A percentile compares a stretch with the other conserved stretches of the same genome.
phyloP scores from a whole-genome alignment of 2,329 filamentous ascomycete species.

The Gnomoniopsis sp. region DNA sequence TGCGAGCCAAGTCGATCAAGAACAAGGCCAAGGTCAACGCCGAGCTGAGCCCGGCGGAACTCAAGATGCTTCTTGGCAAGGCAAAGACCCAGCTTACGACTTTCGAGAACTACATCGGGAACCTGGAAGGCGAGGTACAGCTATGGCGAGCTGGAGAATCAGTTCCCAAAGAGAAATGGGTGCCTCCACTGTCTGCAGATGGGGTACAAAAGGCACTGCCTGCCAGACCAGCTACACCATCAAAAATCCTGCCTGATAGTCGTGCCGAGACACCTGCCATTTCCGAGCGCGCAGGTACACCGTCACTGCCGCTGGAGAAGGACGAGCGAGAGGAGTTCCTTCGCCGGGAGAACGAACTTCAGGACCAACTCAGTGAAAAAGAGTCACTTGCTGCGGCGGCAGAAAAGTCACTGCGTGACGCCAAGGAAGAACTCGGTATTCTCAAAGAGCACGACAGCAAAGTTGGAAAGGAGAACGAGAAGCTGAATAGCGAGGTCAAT shows the following conservation, averaged over 20 bases:
- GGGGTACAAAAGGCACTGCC: slow-evolving; percentile 41
- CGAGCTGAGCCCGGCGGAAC: slow-evolving; percentile 89
- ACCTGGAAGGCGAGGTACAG: slow-evolving; percentile 79
- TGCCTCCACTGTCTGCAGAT: slow-evolving; percentile 58
- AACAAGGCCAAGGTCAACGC: slow-evolving; percentile 99
- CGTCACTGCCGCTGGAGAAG: slow-evolving; percentile 84
- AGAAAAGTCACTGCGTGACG: slow-evolving; percentile 77
- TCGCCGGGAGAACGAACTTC: slow-evolving; percentile 90
- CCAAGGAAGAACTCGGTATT: slow-evolving; percentile 79
- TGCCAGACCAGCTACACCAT: slow-evolving; percentile 51
- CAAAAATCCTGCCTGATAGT: slow-evolving; percentile 51
- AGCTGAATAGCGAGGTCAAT: slow-evolving; percentile 79
- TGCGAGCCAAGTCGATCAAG: slow-evolving; percentile 97
- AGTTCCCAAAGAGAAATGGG: slow-evolving; percentile 89
- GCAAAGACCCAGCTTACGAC: slow-evolving; percentile 84
- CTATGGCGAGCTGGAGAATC: slow-evolving; percentile 84
- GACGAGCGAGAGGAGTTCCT: slow-evolving; percentile 97
- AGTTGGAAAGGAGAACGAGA: slow-evolving; percentile 86
- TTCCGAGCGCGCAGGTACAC: slow-evolving; percentile 82
- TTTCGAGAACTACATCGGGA: slow-evolving; percentile 82
- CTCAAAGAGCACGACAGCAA: slow-evolving; percentile 84
- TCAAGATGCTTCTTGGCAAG: slow-evolving; percentile 91
- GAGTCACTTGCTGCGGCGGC: slow-evolving; percentile 76
- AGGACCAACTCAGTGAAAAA: slow-evolving; percentile 92
- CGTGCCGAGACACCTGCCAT: slow-evolving; percentile 61